phyloP scores from a whole-genome alignment of 345 rosid genomes.

The Acer negundo region DNA sequence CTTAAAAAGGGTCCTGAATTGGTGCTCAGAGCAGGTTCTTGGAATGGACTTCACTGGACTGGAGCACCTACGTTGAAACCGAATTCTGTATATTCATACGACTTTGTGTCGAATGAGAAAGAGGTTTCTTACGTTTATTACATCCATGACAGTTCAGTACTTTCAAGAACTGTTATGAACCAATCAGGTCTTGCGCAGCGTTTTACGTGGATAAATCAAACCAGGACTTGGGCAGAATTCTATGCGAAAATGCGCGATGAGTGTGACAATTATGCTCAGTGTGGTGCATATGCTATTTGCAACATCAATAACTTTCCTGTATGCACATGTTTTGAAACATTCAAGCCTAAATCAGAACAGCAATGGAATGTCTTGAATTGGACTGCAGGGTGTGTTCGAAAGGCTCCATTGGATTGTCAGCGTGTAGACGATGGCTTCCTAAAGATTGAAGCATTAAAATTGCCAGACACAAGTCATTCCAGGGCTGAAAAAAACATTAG shows the following conservation, averaged over 20 bases:
- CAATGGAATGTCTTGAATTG: conserved; percentile 19
- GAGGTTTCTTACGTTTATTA: neutral
- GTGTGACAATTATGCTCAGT: conserved; percentile 21
- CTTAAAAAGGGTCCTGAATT: conserved; percentile 15
- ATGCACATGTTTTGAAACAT: conserved; percentile 24
- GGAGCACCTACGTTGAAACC: neutral
- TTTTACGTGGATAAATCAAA: conserved; percentile 16
- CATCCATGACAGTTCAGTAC: neutral
- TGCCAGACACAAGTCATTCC: conserved; percentile 20
- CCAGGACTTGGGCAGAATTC: conserved; percentile 7
- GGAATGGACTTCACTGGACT: conserved; percentile 42
- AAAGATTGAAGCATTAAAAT: conserved; percentile 11
- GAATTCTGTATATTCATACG: neutral
- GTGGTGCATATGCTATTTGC: conserved; percentile 27
- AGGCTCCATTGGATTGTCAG: conserved; percentile 13
- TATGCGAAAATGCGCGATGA: neutral
- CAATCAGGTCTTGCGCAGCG: conserved; percentile 11
- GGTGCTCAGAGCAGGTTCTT: conserved; percentile 29
- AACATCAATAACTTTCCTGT: conserved; percentile 6
- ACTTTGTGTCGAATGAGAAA: conserved; percentile 5
- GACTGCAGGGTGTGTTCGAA: conserved; percentile 25
- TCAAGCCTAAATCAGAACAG: conserved; percentile 11
- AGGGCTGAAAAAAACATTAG: conserved; percentile 17
- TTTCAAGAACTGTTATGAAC: conserved; percentile 9
- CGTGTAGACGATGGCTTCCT: conserved; percentile 12